A percentile compares a stretch with the other conserved stretches of the same genome.
Evolutionary conservation across 1,284 basidiomycete genomes (phyloP).

Genomic region (Serendipita sp.): DNA sequence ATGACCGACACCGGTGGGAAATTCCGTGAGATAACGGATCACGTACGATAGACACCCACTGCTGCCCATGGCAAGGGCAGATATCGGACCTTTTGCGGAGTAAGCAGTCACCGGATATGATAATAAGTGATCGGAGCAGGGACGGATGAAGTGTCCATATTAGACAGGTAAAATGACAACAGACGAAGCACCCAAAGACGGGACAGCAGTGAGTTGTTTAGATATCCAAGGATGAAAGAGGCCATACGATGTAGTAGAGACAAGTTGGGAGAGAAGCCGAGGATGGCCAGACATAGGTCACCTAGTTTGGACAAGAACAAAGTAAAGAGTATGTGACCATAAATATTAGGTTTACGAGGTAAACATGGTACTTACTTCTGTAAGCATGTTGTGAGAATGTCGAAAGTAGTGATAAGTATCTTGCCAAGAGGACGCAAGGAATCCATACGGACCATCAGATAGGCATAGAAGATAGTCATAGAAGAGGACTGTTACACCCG

Average conservation of each 20-base stretch:
- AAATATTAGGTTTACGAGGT: too few relatives aligned
- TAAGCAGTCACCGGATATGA: background rate
- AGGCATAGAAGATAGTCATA: background rate
- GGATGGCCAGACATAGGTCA: background rate
- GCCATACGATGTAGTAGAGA: background rate
- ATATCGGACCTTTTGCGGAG: background rate
- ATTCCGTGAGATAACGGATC: too few relatives aligned
- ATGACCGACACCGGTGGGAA: too few relatives aligned
- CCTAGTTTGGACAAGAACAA: background rate
- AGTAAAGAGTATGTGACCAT: too few relatives aligned
- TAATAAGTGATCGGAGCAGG: too few relatives aligned
- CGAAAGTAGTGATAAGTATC: background rate
- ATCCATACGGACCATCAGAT: background rate
- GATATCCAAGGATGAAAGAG: background rate
- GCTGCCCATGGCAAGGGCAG: background rate
- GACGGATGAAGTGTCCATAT: too few relatives aligned
- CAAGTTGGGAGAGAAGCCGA: background rate
- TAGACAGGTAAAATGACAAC: too few relatives aligned
- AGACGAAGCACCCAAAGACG: too few relatives aligned
- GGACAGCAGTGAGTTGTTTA: too few relatives aligned
- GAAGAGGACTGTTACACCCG: background rate
- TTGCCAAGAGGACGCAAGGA: background rate
- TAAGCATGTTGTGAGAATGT: background rate
- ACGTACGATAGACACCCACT: background rate
- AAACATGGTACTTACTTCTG: background rate